Base-by-base conservation (phyloP, 306 rosid genomes). In the Ziziphus jujuba region DNA sequence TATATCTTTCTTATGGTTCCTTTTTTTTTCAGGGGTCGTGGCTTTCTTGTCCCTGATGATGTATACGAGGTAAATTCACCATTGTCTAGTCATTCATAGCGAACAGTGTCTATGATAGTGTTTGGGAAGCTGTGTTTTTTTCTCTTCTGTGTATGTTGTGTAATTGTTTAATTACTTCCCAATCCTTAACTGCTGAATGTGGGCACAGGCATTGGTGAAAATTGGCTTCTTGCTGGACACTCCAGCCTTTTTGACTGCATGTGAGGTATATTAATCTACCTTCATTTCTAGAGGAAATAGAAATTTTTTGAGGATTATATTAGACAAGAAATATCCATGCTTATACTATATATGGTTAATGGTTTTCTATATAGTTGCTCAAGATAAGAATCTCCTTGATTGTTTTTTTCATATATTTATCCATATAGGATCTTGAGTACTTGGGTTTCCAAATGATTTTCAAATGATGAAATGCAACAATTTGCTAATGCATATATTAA, bases 141-240 rank as follows among this genome's bases (percentile, higher is more conserved):
- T 28, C 34, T 22, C 28, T 12, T 57, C 63, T 63, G 33, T 9
- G 28, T 25, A 28, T 59, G 11, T 67, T 12, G n/a, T 43, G 19
- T 66, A 33, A 16, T 20, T 12, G 44, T 53, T 5, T 23, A 31
- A 25, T 28, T 33, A 10, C 15, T 33, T 43, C 47, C 19, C 2
- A 9, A 43, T 67, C n/a, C 36, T 80, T 61, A 68, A 66, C 50
- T 65, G 71, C 67, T 75, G 45, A 57, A 66, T 51, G 36, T 60
- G 78, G 71, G 55, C 67, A 33, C 89, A 89, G 95, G 95, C 87
- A 20, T 75, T 89, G 85, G 76, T 68, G 51, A 92, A 92, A 81
- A 75, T 89, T 77, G 98, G 95, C 60, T 89, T 87, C 86, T 79
- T 54, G 70, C 80, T 92, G 82, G 98, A 92, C 81, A 84, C 98